Percentiles rank a stretch among this genome's conserved stretches.
phyloP scores from a whole-genome alignment of 2,329 filamentous ascomycete species.

The Ascochyta koolunga region DNA sequence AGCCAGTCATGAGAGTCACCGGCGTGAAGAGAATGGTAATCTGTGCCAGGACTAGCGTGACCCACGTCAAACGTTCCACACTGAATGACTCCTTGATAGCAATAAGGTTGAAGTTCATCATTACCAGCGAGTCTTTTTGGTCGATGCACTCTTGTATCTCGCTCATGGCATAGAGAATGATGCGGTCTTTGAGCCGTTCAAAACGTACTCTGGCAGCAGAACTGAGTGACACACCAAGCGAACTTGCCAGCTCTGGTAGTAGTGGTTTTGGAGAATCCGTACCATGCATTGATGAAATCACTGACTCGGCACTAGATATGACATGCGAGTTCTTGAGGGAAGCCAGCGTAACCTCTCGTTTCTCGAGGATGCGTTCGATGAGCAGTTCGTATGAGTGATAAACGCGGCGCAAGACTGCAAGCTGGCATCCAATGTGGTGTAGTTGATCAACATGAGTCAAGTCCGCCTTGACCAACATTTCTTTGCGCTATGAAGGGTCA shows the following conservation, averaged over 20 bases:
- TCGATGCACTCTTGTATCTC: slow-evolving; percentile 68
- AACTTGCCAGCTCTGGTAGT: slow-evolving; percentile 45
- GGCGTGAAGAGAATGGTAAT: slow-evolving; percentile 77
- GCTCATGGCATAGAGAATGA: slow-evolving; percentile 65
- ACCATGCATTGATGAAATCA: slow-evolving; percentile 32
- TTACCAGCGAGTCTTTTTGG: slow-evolving; percentile 73
- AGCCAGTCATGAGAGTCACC: slow-evolving; percentile 75
- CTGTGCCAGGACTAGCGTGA: slow-evolving; percentile 75
- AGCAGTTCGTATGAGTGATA: slow-evolving; percentile 67
- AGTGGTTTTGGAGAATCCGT: slow-evolving; percentile 24
- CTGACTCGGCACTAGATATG: slow-evolving; percentile 39
- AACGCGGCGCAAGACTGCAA: slow-evolving; percentile 65
- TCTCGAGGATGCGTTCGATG: slow-evolving; percentile 63
- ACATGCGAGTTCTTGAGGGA: slow-evolving; percentile 54
- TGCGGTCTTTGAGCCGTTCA: slow-evolving; percentile 63
- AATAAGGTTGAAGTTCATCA: slow-evolving; percentile 78
- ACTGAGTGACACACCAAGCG: slow-evolving; percentile 54
- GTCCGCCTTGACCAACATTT: slow-evolving; percentile 61
- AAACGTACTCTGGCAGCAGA: slow-evolving; percentile 63
- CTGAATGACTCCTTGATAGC: slow-evolving; percentile 75
- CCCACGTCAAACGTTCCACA: slow-evolving; percentile 73
- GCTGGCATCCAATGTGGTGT: slow-evolving; percentile 65
- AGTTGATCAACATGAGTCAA: slow-evolving; percentile 58
- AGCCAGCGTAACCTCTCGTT: slow-evolving; percentile 51
- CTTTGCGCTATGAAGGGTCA: slow-evolving; percentile 48